These are phyloP conservation scores for Corniculantispora saksenae DNA, from an alignment of 2,329 filamentous ascomycete species.

Conservation along the genomic window DNA sequence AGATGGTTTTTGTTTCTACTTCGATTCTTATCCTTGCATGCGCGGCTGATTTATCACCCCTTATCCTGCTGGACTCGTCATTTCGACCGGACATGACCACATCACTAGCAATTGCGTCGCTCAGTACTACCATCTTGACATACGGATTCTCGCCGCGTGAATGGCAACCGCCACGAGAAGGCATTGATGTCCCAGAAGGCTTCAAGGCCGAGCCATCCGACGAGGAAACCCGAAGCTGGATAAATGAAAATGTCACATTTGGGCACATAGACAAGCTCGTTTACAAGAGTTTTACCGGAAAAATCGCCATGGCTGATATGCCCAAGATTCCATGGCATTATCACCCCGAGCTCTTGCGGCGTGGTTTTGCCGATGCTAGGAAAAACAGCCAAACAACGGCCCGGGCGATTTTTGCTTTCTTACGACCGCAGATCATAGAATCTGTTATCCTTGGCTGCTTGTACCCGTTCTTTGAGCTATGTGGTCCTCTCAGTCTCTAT, in stretches of 20 bases:
- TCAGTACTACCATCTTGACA: constrained; percentile 39
- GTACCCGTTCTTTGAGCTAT: constrained; percentile 46
- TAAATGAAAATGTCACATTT: constrained; percentile 52
- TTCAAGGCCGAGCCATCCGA: constrained; percentile 42
- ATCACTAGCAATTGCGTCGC: constrained; percentile 18
- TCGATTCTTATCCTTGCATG: constrained; percentile 36
- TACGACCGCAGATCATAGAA: constrained; percentile 42
- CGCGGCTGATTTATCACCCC: constrained; percentile 42
- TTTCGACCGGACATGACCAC: background rate
- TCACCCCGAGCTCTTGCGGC: constrained; percentile 5
- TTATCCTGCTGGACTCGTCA: constrained; percentile 32
- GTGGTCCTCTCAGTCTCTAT: constrained; percentile 56
- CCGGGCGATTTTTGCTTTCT: constrained; percentile 45
- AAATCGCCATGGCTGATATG: constrained; percentile 49
- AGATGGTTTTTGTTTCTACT: constrained; percentile 43
- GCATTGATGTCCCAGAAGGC: constrained; percentile 39
- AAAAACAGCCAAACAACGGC: constrained; percentile 34
- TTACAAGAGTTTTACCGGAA: constrained; percentile 44
- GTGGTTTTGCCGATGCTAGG: background rate
- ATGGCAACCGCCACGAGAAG: constrained; percentile 48
- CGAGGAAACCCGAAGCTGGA: constrained; percentile 56
- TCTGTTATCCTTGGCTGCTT: constrained; percentile 44
- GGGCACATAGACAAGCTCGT: constrained; percentile 25
- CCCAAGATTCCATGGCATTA: constrained; percentile 53
- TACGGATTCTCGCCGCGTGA: constrained; percentile 50